Base-by-base conservation (phyloP, 768 basidiomycete species). In the Saitozyma podzolica region DNA sequence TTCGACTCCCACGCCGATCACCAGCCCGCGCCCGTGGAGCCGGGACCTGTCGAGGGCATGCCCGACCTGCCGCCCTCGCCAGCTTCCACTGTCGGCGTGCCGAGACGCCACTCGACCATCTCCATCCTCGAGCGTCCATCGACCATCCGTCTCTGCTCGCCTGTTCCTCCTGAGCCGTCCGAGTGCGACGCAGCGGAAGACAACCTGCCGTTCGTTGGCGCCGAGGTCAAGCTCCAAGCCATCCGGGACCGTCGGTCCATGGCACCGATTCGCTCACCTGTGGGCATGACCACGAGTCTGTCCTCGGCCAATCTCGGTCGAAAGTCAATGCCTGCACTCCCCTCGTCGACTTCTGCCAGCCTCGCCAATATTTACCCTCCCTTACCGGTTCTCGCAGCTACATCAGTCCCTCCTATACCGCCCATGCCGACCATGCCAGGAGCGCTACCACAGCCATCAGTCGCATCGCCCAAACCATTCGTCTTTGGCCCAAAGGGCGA, bases 31-130 rank as follows among this genome's bases (percentile, higher is more conserved):
- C 48, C 63, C 1, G 54, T 50, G 2, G 56, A 60, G 14, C 17
- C 41, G 13, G 65, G 66, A 16, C 50, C 60, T 2, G 51, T 69
- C 16, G 71, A 75, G 50, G 59, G 65, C 40, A 54, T 67, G 9
- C 54, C 53, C 13, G 63, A 65, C 19, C 48, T 47, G 10, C 63
- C 68, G 4, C 74, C 74, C 17, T 76, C 74, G 14, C 74, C 74
- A 9, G 74, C 74, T 17, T 73, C 74, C 9, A 73, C 74, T 6
- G 70, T 76, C 43, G 72, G 74, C n/a, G 54, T 73, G 9, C 72
- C 74, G n/a, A 54, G 65, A 10, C 66, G 74, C 39, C 66, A 76
- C 53, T 69, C 69, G 16, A 51, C 43, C 20, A 59, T 73, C 20
- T 65, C 65, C 16, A 60, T 73, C 7, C 57, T 67, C 14, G 70